Evolutionary conservation across 2,329 filamentous ascomycete species (phyloP).

Genomic region (Calonectria naviculata): DNA sequence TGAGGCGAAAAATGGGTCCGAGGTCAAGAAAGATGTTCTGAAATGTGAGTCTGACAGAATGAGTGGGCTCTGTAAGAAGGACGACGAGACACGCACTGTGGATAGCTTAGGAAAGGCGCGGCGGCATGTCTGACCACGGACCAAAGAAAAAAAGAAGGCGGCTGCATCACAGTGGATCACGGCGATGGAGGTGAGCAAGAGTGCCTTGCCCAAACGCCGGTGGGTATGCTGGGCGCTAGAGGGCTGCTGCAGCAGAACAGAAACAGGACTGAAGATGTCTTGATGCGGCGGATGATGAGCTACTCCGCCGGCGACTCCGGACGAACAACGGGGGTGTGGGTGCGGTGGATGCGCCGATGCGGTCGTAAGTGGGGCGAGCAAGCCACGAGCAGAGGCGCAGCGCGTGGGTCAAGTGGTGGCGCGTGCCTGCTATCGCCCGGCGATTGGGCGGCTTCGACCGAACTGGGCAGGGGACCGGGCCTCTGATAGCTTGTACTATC

Average conservation of each 20-base stretch:
- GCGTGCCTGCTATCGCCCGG: constrained; percentile 27
- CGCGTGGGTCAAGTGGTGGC: constrained; percentile 37
- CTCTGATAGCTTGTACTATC: constrained; percentile 1
- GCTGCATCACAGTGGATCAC: constrained; percentile 20
- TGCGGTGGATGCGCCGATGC: constrained; percentile 20
- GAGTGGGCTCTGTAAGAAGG: background rate
- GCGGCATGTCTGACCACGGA: constrained; percentile 16
- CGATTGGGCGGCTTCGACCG: constrained; percentile 28
- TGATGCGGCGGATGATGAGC: constrained; percentile 31
- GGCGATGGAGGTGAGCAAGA: background rate
- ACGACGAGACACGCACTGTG: background rate
- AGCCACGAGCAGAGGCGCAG: constrained; percentile 48
- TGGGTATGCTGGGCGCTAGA: constrained; percentile 2
- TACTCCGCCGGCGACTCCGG: constrained; percentile 43
- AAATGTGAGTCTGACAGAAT: constrained; percentile 19
- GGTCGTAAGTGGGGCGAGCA: constrained; percentile 24
- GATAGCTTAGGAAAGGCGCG: constrained; percentile 5
- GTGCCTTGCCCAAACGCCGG: constrained; percentile 8
- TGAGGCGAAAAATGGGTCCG: constrained; percentile 17
- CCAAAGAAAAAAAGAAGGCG: background rate
- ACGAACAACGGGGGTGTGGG: constrained; percentile 30
- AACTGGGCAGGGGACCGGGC: constrained; percentile 24
- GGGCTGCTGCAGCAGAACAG: constrained; percentile 36
- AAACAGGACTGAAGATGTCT: constrained; percentile 36
- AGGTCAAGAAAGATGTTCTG: background rate